Conservation (phyloP, 1,284 basidiomycete genomes). For the Puccinia coronata region DNA sequence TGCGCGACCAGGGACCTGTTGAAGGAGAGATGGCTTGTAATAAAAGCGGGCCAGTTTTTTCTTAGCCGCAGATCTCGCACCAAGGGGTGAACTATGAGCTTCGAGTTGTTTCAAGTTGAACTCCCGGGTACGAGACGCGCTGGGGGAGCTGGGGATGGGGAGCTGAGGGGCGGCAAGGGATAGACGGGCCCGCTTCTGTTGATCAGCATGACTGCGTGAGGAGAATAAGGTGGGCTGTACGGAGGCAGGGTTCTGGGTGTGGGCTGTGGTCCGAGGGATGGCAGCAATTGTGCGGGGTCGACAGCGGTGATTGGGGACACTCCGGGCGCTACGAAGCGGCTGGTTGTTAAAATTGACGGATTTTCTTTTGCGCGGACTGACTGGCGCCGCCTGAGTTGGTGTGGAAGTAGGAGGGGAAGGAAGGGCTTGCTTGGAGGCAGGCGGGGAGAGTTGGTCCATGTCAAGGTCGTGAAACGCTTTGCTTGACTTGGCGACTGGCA, state of each 20-base stretch:
- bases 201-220: conserved; percentile 24
- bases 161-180: conserved; percentile 38
- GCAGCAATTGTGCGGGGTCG: neutral
- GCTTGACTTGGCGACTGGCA: neutral
- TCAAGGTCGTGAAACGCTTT: neutral
- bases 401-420: conserved; percentile 49
- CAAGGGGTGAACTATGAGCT: conserved; percentile 8
- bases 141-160: neutral
- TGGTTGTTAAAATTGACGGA: conserved; percentile 37
- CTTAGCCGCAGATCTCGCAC: neutral
- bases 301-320: conserved; percentile 41
- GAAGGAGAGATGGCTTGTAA: conserved; percentile 9
- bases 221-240: conserved; percentile 11
- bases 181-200: conserved; percentile 40
- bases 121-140: neutral
- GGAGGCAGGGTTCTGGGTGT: neutral
- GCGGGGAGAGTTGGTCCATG: conserved; percentile 27
- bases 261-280: neutral
- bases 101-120: neutral
- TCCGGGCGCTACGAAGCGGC: conserved; percentile 31
- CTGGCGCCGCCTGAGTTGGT: conserved; percentile 17
- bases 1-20: conserved; percentile 8
- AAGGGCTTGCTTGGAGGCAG: conserved; percentile 7
- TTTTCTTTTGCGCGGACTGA: conserved; percentile 14
- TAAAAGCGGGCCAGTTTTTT: conserved; percentile 32